Evolutionary conservation across 2,329 filamentous ascomycete species (phyloP).

Genomic region (Talaromyces sp.): DNA sequence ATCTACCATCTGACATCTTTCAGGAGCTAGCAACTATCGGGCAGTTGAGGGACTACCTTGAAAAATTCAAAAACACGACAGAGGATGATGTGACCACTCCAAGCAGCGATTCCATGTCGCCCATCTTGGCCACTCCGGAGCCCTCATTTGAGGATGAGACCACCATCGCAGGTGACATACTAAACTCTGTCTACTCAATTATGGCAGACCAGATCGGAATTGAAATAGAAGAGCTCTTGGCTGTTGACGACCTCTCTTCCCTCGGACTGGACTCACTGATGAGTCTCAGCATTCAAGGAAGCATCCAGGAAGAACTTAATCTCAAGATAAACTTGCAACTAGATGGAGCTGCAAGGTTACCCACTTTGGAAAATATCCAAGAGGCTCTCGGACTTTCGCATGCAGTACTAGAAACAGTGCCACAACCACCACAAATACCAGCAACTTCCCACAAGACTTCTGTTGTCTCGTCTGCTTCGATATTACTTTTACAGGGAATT

Average conservation of each 20-base stretch:
- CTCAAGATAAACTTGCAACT: not conserved
- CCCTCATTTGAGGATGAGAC: not conserved
- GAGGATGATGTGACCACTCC: not conserved
- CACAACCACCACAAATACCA: not conserved
- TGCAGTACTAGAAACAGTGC: not conserved
- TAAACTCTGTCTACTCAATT: not conserved
- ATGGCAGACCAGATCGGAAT: not conserved
- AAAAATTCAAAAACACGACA: not conserved
- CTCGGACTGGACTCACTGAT: not conserved
- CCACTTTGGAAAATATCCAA: not conserved
- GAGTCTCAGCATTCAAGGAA: not conserved
- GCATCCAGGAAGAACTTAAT: not conserved
- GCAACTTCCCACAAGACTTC: not conserved
- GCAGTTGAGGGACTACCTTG: not conserved
- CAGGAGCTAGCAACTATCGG: conserved; percentile 5
- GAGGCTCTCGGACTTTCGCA: not conserved
- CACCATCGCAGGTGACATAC: not conserved
- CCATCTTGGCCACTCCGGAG: not conserved
- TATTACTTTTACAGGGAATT: not conserved
- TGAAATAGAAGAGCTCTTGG: not conserved
- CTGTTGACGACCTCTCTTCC: not conserved
- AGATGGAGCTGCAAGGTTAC: not conserved
- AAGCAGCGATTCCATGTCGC: not conserved
- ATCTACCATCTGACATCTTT: conserved; percentile 20
- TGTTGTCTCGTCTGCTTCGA: no score